Base-by-base conservation (phyloP, 169 alveolate genomes). In the Plasmodium billcollinsi region DNA sequence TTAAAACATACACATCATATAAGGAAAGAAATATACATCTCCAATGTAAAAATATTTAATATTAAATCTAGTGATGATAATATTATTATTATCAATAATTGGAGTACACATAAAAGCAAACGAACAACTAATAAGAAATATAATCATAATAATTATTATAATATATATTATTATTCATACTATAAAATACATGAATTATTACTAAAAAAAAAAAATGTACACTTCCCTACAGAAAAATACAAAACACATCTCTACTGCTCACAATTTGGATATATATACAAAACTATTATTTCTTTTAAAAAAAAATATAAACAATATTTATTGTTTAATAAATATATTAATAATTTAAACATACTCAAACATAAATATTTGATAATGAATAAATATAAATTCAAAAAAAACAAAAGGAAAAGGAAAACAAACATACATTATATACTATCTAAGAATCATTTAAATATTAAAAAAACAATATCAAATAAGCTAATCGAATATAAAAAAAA, bases 11-110 rank as follows among this genome's bases (percentile, higher is more conserved):
- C 70, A 20, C 20, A 39, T 21, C 39, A 61, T 61, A 15, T 61
- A 61, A 20, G 6, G 20, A 61, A 61, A 14, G 50, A 61, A 61
- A 14, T 61, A 7, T 61, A 20, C 20, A 26, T 61, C 9, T 20
- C 70, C 3, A 61, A 61, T 61, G 26, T 61, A 61, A 15, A 61
- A 61, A 9, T 20, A 20, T 15, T 1, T 61, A 61, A 39, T 15
- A 20, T 15, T 61, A 8, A 24, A 61, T 61, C 70, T 15, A 61
- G 70, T 61, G 70, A 61, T 61, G 70, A 61, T 61, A 61, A 61
- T 61, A 61, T 61, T 61, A 61, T 61, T 20, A 24, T 21, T 24
- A 61, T 61, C 29, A 61, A 14, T 3, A 20, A 61, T 18, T 24
- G 2, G 0, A 20, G 11, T 61, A 33, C 50, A 24, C 26, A 61